Percentiles rank a stretch among this genome's conserved stretches.
Conservation (phyloP, 1,284 basidiomycete species). For the Apiotrichum veenhuisii region DNA sequence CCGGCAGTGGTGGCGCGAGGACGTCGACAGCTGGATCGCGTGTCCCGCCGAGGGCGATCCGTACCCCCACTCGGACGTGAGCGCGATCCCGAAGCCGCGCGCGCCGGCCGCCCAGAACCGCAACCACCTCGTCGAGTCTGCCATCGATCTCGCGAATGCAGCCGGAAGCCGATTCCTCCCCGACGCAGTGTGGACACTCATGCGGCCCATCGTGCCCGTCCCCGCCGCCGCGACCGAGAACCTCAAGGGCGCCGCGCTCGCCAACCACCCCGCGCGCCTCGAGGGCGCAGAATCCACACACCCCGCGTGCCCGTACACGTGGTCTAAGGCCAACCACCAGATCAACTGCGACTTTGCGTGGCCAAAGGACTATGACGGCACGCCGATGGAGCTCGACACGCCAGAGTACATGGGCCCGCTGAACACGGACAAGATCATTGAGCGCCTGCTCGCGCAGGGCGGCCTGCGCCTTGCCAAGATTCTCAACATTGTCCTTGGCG, state of each 20-base stretch:
- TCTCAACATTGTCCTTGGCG: conserved; percentile 55
- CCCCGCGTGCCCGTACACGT: conserved; percentile 69
- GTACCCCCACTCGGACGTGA: conserved; percentile 38
- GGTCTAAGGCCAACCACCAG: conserved; percentile 61
- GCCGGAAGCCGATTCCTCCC: background rate
- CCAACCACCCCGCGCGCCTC: conserved; percentile 4
- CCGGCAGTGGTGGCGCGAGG: conserved; percentile 60
- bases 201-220: conserved; percentile 17
- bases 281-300: conserved; percentile 14
- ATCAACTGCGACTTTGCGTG: conserved; percentile 77
- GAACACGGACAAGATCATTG: conserved; percentile 64
- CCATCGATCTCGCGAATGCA: background rate
- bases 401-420: conserved; percentile 72
- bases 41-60: conserved; percentile 57
- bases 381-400: conserved; percentile 75
- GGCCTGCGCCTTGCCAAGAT: conserved; percentile 76
- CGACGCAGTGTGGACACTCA: conserved; percentile 2
- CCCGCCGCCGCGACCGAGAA: conserved; percentile 3
- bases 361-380: conserved; percentile 56
- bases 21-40: conserved; percentile 59
- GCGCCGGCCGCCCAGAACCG: background rate
- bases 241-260: conserved; percentile 7
- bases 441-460: conserved; percentile 73
- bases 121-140: background rate
- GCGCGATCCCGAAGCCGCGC: conserved; percentile 10